Evolutionary conservation across 1,284 basidiomycete genomes (phyloP).

Genomic region (Tetrapyrgos nigripes): DNA sequence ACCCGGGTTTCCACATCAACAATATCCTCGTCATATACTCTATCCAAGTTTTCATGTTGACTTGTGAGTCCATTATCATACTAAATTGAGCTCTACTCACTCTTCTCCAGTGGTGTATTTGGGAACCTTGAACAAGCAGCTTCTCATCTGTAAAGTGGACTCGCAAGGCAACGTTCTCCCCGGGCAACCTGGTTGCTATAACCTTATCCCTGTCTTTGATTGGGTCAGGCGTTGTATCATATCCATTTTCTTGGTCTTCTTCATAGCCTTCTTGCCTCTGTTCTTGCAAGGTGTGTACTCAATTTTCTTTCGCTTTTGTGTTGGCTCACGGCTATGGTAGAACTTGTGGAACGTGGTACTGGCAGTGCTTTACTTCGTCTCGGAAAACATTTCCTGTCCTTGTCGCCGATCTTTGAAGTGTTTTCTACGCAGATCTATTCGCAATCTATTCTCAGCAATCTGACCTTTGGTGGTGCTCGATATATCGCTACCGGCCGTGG

Average conservation of each 20-base stretch:
- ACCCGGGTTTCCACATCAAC: slow-evolving; percentile 99
- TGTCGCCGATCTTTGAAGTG: slow-evolving; percentile 96
- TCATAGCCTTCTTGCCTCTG: slow-evolving; percentile 93
- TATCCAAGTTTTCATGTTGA: slow-evolving; percentile 95
- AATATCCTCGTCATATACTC: slow-evolving; percentile 99
- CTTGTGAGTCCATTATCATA: slow-evolving; percentile 48
- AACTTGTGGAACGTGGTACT: slow-evolving; percentile 93
- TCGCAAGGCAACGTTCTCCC: slow-evolving; percentile 78
- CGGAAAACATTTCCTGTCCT: slow-evolving; percentile 92
- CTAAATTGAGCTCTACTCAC: slow-evolving; percentile 15
- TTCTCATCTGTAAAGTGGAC: slow-evolving; percentile 88
- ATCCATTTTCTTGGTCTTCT: slow-evolving; percentile 97
- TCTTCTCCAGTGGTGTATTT: slow-evolving; percentile 78
- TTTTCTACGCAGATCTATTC: slow-evolving; percentile 98
- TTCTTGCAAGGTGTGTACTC: slow-evolving; percentile 85
- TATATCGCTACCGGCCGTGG: slow-evolving; percentile 98
- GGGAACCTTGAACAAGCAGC: slow-evolving; percentile 92
- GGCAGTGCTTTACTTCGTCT: slow-evolving; percentile 93
- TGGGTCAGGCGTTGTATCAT: slow-evolving; percentile 97
- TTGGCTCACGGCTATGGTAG: slow-evolving; percentile 44
- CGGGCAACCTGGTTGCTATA: slow-evolving; percentile 91
- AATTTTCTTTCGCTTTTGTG: not conserved
- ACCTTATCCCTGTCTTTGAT: slow-evolving; percentile 92
- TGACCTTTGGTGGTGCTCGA: slow-evolving; percentile 95
- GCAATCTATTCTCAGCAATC: slow-evolving; percentile 92